These are phyloP conservation scores for Backusella australiensis DNA, from an alignment of 192 early-diverging fungal genomes.

Conservation along the genomic window DNA sequence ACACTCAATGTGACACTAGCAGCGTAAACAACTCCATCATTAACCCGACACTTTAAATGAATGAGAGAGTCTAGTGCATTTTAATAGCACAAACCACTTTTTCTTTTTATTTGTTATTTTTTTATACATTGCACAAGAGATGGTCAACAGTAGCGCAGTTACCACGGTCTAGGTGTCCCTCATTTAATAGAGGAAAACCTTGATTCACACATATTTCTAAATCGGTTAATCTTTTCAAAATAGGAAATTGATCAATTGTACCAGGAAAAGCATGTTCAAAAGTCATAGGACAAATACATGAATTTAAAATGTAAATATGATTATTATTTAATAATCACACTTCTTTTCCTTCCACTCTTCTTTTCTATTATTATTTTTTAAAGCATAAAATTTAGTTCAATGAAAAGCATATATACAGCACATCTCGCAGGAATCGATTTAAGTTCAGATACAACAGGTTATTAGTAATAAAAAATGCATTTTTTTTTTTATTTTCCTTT, in stretches of 20 bases:
- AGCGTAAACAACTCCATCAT: background rate
- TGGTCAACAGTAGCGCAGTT: background rate
- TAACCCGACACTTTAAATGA: background rate
- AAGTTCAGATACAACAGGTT: background rate
- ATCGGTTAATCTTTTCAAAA: background rate
- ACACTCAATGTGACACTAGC: background rate
- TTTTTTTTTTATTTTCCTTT: background rate
- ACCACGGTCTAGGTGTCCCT: background rate
- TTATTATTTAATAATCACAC: background rate
- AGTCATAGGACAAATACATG: slow-evolving; percentile 2
- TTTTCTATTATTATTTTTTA: background rate
- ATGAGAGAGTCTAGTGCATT: background rate
- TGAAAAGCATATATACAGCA: background rate
- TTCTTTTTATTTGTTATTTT: background rate
- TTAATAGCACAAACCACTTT: background rate
- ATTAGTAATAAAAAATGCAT: background rate
- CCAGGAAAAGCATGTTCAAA: background rate
- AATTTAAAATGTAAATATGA: background rate
- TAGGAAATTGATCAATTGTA: background rate
- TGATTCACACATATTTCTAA: background rate
- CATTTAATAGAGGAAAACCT: background rate
- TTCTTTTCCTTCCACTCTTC: background rate
- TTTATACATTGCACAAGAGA: background rate
- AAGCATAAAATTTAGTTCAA: background rate
- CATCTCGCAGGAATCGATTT: background rate